Conservation (phyloP, 352 stramenopile genomes). For the Phytophthora syringae region DNA sequence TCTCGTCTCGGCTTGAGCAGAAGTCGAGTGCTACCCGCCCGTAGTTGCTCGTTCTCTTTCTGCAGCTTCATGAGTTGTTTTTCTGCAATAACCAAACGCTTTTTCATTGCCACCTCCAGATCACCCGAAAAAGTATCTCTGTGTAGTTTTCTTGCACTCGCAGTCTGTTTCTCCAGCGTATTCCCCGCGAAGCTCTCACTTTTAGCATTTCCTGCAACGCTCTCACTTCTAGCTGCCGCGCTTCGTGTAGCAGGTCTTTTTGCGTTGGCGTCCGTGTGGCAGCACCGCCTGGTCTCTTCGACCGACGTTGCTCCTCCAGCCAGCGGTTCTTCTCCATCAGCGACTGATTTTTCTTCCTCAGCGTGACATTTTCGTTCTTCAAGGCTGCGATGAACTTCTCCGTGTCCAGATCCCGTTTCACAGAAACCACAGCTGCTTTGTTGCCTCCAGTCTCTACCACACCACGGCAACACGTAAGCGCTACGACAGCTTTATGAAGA, state of each 20-base stretch:
- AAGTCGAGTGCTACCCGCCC: constrained; percentile 14
- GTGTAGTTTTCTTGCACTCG: constrained; percentile 56
- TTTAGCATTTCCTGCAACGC: constrained; percentile 33
- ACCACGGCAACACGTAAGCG: not conserved
- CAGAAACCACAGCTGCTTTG: constrained; percentile 32
- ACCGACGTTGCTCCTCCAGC: constrained; percentile 49
- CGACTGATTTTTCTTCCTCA: constrained; percentile 80
- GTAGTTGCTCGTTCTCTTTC: constrained; percentile 72
- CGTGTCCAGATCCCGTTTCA: constrained; percentile 72
- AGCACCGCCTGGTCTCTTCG: constrained; percentile 35
- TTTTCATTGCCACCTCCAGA: constrained; percentile 78
- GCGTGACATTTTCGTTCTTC: constrained; percentile 71
- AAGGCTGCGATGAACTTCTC: constrained; percentile 85
- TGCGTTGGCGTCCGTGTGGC: not conserved
- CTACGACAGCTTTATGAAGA: not conserved
- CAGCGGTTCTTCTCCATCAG: constrained; percentile 75
- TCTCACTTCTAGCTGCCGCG: not conserved
- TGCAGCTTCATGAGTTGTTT: constrained; percentile 76
- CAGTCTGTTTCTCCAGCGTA: constrained; percentile 49
- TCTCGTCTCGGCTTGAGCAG: constrained; percentile 20
- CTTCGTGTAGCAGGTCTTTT: constrained; percentile 20
- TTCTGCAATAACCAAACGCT: constrained; percentile 67
- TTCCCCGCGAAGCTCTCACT: constrained; percentile 31
- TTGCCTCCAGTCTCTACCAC: constrained; percentile 38
- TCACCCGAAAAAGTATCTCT: constrained; percentile 60